Conservation (phyloP, 345 rosid species). For the Rubroshorea leprosula region DNA sequence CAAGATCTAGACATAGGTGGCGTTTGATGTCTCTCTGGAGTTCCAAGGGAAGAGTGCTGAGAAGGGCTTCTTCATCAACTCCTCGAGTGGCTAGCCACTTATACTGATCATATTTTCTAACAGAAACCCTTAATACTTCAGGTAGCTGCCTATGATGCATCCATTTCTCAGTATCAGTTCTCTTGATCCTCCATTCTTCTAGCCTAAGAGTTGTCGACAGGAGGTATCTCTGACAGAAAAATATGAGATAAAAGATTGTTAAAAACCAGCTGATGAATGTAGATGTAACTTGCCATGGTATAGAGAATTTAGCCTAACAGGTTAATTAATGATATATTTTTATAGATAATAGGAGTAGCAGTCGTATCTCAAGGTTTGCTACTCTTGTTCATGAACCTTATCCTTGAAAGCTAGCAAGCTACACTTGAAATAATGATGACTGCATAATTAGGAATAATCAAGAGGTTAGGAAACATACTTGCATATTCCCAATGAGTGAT, state of each 20-base stretch:
- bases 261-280: too few relatives aligned
- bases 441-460: too few relatives aligned
- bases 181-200: constrained; percentile 89
- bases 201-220: constrained; percentile 76
- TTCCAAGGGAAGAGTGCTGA: constrained; percentile 74
- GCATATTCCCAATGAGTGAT: constrained; percentile 93
- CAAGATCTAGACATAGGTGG: constrained; percentile 85
- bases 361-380: too few relatives aligned
- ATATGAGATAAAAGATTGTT: too few relatives aligned
- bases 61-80: constrained; percentile 76
- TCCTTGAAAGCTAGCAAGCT: too few relatives aligned
- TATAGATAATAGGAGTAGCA: too few relatives aligned
- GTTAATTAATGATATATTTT: too few relatives aligned
- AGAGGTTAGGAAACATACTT: too few relatives aligned
- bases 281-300: too few relatives aligned
- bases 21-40: constrained; percentile 85
- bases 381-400: too few relatives aligned
- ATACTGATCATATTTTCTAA: constrained; percentile 77
- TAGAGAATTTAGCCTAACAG: too few relatives aligned
- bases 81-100: constrained; percentile 89
- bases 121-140: constrained; percentile 46
- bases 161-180: constrained; percentile 95
- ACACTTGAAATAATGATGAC: too few relatives aligned
- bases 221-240: constrained; percentile 81
- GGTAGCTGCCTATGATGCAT: constrained; percentile 93